Evolutionary conservation across 2,329 filamentous ascomycete genomes (phyloP).

Genomic region (Cylindrodendrum hubeiense): DNA sequence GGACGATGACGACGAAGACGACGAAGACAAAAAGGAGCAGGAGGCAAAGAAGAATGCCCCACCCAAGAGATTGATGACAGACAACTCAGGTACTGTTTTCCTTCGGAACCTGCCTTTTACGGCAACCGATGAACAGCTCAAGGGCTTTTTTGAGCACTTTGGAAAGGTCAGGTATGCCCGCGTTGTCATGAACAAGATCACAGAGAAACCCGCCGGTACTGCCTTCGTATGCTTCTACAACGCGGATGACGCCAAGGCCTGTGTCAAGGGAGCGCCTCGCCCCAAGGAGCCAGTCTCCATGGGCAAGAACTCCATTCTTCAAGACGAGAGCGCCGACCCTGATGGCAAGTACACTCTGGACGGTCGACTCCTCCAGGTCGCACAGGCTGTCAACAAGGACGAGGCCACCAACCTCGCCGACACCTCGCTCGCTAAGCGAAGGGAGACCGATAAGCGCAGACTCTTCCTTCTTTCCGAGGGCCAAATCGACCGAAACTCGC

Average conservation of each 20-base stretch:
- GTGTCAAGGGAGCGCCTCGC: conserved; percentile 81
- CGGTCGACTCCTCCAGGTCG: conserved; percentile 86
- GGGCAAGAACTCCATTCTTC: conserved; percentile 83
- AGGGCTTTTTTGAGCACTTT: conserved; percentile 89
- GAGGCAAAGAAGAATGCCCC: conserved; percentile 50
- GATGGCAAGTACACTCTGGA: conserved; percentile 91
- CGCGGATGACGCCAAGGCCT: conserved; percentile 78
- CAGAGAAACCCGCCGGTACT: conserved; percentile 89
- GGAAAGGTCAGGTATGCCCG: conserved; percentile 91
- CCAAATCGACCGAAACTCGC: conserved; percentile 80
- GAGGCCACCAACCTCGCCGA: conserved; percentile 83
- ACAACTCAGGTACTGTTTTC: conserved; percentile 86
- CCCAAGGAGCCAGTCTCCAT: conserved; percentile 59
- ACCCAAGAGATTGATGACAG: conserved; percentile 39
- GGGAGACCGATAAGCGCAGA: conserved; percentile 88
- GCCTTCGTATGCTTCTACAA: conserved; percentile 95
- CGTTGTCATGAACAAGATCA: conserved; percentile 87
- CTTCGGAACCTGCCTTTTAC: conserved; percentile 95
- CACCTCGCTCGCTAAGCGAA: conserved; percentile 70
- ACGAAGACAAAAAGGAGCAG: conserved; percentile 57
- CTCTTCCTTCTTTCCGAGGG: conserved; percentile 92
- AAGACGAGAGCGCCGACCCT: conserved; percentile 86
- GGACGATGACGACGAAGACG: conserved; percentile 66
- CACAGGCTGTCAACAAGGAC: conserved; percentile 85
- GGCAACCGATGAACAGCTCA: conserved; percentile 83